These are phyloP conservation scores for Solanum piurae DNA, from an alignment of 257 asterid genomes.

Conservation along the genomic window DNA sequence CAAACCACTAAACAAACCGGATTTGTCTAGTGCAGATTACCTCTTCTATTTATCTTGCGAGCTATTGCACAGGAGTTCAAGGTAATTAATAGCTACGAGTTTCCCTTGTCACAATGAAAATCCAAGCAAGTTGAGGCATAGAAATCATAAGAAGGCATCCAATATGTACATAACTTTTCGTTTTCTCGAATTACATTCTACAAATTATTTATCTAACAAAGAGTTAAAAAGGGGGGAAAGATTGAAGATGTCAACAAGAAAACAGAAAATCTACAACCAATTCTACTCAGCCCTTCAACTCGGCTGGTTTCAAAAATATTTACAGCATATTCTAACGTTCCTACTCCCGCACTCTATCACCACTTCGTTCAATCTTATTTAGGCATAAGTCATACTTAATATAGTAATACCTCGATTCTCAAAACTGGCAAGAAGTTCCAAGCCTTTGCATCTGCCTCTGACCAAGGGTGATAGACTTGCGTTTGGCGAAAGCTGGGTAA, in stretches of 20 bases:
- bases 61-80: too few relatives aligned
- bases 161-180: conserved; percentile 22
- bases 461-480: conserved; percentile 49
- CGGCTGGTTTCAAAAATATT: conserved; percentile 38
- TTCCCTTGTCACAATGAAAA: not conserved
- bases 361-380: conserved; percentile 15
- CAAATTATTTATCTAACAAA: conserved; percentile 68
- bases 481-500: conserved; percentile 56
- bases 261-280: conserved; percentile 14
- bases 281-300: conserved; percentile 18
- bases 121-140: not conserved
- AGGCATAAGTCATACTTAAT: conserved; percentile 8
- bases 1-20: not conserved
- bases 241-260: not conserved
- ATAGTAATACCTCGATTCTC: conserved; percentile 22
- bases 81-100: too few relatives aligned
- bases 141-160: not conserved
- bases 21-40: too few relatives aligned
- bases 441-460: conserved; percentile 89
- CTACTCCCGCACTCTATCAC: conserved; percentile 3
- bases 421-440: conserved; percentile 98
- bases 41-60: too few relatives aligned
- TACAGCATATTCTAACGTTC: conserved; percentile 27
- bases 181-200: conserved; percentile 14
- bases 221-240: not conserved